These are phyloP conservation scores for Bimuria novae-zelandiae DNA, from an alignment of 2,329 filamentous ascomycete species.

Conservation along the genomic window DNA sequence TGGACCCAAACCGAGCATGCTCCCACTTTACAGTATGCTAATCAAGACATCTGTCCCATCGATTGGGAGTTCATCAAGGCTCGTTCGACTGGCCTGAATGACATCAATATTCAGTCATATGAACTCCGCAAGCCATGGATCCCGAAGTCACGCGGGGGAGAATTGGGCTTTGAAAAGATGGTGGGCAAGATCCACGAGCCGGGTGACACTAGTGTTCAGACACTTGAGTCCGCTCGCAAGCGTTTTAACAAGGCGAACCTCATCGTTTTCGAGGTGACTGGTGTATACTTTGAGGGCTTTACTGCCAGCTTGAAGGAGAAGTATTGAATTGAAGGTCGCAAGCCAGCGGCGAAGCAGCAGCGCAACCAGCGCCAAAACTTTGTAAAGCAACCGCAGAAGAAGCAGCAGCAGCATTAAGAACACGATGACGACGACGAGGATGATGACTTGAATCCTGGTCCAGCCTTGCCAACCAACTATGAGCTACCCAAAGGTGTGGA, in stretches of 20 bases:
- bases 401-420: neutral
- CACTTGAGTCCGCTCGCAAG: conserved; percentile 16
- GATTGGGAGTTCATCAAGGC: conserved; percentile 4
- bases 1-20: neutral
- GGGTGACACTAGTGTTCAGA: neutral
- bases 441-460: no score
- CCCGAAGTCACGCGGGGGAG: neutral
- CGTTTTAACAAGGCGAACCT: conserved; percentile 14
- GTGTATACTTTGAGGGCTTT: conserved; percentile 16
- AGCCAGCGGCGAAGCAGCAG: neutral
- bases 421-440: neutral
- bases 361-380: neutral
- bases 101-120: neutral
- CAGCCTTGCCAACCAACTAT: neutral
- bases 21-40: neutral
- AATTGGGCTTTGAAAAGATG: neutral
- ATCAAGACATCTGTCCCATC: neutral
- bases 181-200: neutral
- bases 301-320: conserved; percentile 3
- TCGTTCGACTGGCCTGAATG: neutral
- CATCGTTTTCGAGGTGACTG: conserved; percentile 14
- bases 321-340: neutral
- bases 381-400: neutral
- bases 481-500: neutral
- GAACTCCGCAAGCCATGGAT: conserved; percentile 5